Base-by-base conservation (phyloP, 1,284 basidiomycete species). In the Pascua sp. region DNA sequence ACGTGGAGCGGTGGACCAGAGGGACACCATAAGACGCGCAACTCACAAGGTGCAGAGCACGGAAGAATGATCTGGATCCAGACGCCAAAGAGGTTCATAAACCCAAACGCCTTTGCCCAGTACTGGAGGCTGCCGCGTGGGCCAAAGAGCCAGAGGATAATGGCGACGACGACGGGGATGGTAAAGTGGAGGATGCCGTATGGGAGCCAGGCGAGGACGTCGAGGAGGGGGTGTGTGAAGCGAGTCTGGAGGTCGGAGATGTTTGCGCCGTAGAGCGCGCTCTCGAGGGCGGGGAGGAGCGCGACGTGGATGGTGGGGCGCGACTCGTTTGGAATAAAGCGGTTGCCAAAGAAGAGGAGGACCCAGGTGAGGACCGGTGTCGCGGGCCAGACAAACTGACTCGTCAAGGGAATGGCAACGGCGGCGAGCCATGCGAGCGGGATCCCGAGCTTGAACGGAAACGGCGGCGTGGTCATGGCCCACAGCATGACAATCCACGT, bases 231-330 rank as follows among this genome's bases (percentile, higher is more conserved):
- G 69, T 96, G 90, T 3, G 94, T 97, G 77, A 87, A 92, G 16
- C 92, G 84, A 4, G 94, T 98, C 61, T 98, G 86, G 70, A 98
- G 88, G 77, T 97, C 93, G 40, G 90, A 93, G 61, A 98, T 94
- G 79, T 97, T 98, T 51, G 92, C 94, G 11, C 95, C 95, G 74
- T 96, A 98, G 37, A 96, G 82, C 38, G 96, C 91, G 10, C 89
- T 87, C 75, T 98, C 95, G 55, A 98, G 84, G 0, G 94, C 95
- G 0, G 95, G 95, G 4, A 98, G 85, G 32, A 98, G 83, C 11
- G 90, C 88, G 55, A 98, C 94, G 67, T 90, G 94, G 53, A 97
- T 91, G 17, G 81, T 80, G 0, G 94, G 94, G 2, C 93, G 81
- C 70, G 84, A 85, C 4, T 77, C 64, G 11, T 83, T 80, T 0